These are phyloP conservation scores for Fusarium metavorans DNA, from an alignment of 2,329 filamentous ascomycete species.

Conservation along the genomic window DNA sequence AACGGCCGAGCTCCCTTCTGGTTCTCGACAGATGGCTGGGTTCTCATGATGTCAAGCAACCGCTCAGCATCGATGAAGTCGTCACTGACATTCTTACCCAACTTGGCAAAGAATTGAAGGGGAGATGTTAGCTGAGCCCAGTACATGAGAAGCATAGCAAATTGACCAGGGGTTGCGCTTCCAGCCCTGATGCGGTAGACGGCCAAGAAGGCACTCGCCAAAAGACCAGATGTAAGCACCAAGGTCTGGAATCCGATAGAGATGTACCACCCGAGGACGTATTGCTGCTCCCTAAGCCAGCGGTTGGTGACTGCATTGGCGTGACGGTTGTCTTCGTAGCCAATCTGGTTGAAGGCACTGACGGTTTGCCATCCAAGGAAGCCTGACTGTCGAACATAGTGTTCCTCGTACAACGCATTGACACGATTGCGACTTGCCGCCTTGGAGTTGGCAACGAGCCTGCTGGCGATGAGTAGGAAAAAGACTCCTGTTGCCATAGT, in stretches of 20 bases:
- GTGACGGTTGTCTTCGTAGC: constrained; percentile 67
- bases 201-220: constrained; percentile 71
- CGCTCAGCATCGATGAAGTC: constrained; percentile 70
- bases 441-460: constrained; percentile 64
- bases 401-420: constrained; percentile 66
- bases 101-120: constrained; percentile 74
- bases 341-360: constrained; percentile 69
- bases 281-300: constrained; percentile 54
- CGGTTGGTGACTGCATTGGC: constrained; percentile 60
- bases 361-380: constrained; percentile 71
- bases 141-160: constrained; percentile 78
- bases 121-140: constrained; percentile 80
- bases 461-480: constrained; percentile 66
- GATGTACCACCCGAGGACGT: constrained; percentile 59
- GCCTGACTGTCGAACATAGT: constrained; percentile 66
- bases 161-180: constrained; percentile 72
- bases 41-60: constrained; percentile 69
- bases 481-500: constrained; percentile 68
- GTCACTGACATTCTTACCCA: constrained; percentile 67
- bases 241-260: constrained; percentile 69
- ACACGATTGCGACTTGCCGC: constrained; percentile 63
- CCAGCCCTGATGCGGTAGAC: constrained; percentile 75
- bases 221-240: constrained; percentile 76
- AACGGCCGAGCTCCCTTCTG: constrained; percentile 63
- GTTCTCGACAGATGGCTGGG: constrained; percentile 66